Conservation (phyloP, 768 basidiomycete genomes). For the Lentinula guzmanii region DNA sequence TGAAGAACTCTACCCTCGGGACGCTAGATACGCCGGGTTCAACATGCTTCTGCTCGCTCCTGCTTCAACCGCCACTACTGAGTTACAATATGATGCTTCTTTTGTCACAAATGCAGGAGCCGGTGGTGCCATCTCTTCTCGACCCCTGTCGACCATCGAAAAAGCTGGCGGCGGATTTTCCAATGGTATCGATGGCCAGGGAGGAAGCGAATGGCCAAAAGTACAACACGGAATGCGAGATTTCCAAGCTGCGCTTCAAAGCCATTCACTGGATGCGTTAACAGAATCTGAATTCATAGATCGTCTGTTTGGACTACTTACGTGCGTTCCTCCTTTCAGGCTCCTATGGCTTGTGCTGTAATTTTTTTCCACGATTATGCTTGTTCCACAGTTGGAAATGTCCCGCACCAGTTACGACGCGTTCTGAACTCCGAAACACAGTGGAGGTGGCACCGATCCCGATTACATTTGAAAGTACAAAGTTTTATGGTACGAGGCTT, state of each 20-base stretch:
- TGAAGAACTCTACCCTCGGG: slow-evolving; percentile 36
- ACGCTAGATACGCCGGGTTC: slow-evolving; percentile 69
- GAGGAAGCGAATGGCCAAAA: slow-evolving; percentile 68
- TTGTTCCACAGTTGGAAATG: slow-evolving; percentile 38
- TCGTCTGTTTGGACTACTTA: slow-evolving; percentile 58
- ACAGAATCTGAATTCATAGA: slow-evolving; percentile 51
- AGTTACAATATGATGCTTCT: slow-evolving; percentile 43
- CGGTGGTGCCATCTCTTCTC: slow-evolving; percentile 50
- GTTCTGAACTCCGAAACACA: slow-evolving; percentile 54
- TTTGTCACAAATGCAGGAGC: slow-evolving; percentile 70
- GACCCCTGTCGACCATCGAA: slow-evolving; percentile 46
- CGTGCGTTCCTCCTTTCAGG: slow-evolving; percentile 41
- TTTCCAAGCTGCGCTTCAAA: slow-evolving; percentile 38
- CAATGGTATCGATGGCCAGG: slow-evolving; percentile 66
- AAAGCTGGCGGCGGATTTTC: slow-evolving; percentile 56
- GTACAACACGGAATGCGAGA: slow-evolving; percentile 49
- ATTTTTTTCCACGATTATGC: slow-evolving; percentile 9
- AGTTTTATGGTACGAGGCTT: slow-evolving; percentile 62
- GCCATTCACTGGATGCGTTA: slow-evolving; percentile 26
- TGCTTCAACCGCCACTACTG: slow-evolving; percentile 5
- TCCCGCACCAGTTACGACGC: slow-evolving; percentile 38
- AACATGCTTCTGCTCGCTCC: slow-evolving; percentile 68
- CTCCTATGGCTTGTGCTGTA: neutral
- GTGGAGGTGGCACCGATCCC: slow-evolving; percentile 54
- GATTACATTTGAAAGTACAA: slow-evolving; percentile 16